Evolutionary conservation across 345 rosid genomes (phyloP).

Genomic region (Camelina neglecta): DNA sequence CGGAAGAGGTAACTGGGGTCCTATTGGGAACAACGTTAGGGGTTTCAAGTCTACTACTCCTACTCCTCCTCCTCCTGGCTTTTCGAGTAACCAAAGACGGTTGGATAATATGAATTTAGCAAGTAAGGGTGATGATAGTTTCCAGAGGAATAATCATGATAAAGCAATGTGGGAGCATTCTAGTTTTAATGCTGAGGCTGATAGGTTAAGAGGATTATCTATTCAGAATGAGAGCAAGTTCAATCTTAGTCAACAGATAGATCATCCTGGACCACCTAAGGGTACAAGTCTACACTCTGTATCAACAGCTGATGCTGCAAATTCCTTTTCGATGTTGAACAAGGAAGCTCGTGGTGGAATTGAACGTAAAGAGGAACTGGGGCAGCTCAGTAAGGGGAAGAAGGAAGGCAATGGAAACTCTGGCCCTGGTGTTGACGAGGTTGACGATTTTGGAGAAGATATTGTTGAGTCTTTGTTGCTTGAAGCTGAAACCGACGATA

Average conservation of each 20-base stretch:
- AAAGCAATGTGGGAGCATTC: slow-evolving; percentile 41
- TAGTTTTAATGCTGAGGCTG: slow-evolving; percentile 48
- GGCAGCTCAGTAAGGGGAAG: slow-evolving; percentile 33
- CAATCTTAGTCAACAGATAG: slow-evolving; percentile 60
- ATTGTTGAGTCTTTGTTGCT: slow-evolving; percentile 60
- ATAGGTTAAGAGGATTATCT: slow-evolving; percentile 42
- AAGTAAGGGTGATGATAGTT: slow-evolving; percentile 28
- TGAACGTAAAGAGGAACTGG: slow-evolving; percentile 38
- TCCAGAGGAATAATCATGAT: slow-evolving; percentile 46
- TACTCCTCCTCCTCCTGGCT: slow-evolving; percentile 44
- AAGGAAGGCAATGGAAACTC: slow-evolving; percentile 27
- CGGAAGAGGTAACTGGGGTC: slow-evolving; percentile 50
- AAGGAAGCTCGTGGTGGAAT: slow-evolving; percentile 37
- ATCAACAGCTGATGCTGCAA: slow-evolving; percentile 55
- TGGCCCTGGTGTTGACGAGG: slow-evolving; percentile 37
- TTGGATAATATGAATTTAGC: slow-evolving; percentile 44
- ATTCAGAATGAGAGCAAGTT: slow-evolving; percentile 40
- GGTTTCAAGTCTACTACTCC: slow-evolving; percentile 43
- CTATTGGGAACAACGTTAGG: slow-evolving; percentile 45
- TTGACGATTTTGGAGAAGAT: slow-evolving; percentile 60
- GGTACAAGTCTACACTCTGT: slow-evolving; percentile 63
- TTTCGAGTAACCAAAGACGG: slow-evolving; percentile 43
- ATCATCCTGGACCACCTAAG: slow-evolving; percentile 64
- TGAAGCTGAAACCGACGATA: slow-evolving; percentile 57
- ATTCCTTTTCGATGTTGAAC: slow-evolving; percentile 48